Conservation (phyloP, 73 alveolate species). For the Stentor coeruleus region DNA sequence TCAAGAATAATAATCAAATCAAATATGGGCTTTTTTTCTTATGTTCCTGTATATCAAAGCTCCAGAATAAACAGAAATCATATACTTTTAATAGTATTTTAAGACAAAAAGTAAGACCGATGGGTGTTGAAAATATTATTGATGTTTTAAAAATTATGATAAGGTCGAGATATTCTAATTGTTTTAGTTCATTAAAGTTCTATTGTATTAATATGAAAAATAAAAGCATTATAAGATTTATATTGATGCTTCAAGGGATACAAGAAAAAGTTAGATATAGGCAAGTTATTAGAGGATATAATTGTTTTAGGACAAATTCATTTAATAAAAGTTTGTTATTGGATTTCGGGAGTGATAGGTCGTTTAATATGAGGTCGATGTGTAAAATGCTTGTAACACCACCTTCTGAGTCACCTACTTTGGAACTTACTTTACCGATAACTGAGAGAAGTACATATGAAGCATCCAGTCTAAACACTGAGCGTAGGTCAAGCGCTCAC, state of each 20-base stretch:
- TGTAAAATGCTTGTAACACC: not conserved
- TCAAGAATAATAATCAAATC: not conserved
- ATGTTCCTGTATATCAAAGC: not conserved
- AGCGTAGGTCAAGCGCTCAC: not conserved
- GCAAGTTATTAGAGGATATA: not conserved
- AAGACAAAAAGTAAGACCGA: too few species aligned
- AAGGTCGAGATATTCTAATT: not conserved
- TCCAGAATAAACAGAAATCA: not conserved
- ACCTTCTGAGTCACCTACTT: not conserved
- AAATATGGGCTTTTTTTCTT: not conserved
- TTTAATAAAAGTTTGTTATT: too few species aligned
- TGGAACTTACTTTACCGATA: not conserved
- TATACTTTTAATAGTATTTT: too few species aligned
- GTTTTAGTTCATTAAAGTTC: not conserved
- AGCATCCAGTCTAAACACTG: not conserved
- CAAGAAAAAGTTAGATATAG: not conserved
- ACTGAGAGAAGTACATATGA: not conserved
- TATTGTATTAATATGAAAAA: not conserved
- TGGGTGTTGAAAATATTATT: too few species aligned
- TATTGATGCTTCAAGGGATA: not conserved
- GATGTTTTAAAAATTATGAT: not conserved
- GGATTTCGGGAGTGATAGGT: too few species aligned
- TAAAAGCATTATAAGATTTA: too few species aligned
- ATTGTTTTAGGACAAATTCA: too few species aligned
- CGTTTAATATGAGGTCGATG: too few species aligned